These are phyloP conservation scores for Eucalyptus pauciflora DNA, from an alignment of 345 rosid genomes.

Conservation along the genomic window DNA sequence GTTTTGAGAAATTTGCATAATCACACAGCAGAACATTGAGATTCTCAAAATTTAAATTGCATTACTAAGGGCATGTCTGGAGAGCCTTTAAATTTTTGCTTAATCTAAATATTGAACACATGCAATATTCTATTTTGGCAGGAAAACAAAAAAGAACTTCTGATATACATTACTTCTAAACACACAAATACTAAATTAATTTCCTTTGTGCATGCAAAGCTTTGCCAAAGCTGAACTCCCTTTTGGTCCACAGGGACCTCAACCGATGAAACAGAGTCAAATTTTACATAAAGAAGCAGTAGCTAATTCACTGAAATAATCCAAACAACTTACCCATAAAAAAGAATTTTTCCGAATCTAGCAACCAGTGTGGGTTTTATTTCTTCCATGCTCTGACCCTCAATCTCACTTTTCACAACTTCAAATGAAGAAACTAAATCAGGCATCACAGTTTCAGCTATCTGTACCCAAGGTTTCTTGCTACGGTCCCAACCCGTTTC, in stretches of 20 bases:
- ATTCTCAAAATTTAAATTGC: neutral
- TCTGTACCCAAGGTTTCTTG: neutral
- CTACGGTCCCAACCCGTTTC: neutral
- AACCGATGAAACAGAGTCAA: neutral
- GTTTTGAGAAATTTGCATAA: neutral
- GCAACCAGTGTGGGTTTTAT: constrained; percentile 10
- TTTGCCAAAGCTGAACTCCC: neutral
- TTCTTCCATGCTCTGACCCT: neutral
- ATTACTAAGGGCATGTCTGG: neutral
- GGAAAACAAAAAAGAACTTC: neutral
- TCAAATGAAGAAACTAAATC: constrained; percentile 3
- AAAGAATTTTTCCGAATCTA: constrained; percentile 12
- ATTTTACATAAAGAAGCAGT: neutral
- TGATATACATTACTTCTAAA: neutral
- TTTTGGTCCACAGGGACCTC: neutral
- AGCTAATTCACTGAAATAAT: neutral
- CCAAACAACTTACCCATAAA: neutral
- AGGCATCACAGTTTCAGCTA: constrained; percentile 5
- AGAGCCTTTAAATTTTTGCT: neutral
- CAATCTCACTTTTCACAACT: neutral
- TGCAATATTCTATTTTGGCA: neutral
- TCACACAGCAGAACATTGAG: neutral
- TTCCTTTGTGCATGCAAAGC: neutral
- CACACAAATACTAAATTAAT: neutral
- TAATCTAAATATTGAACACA: neutral